A percentile compares a stretch with the other conserved stretches of the same genome.
Evolutionary conservation across 805 yeast species (phyloP).

Genomic region (Metschnikowia matae): DNA sequence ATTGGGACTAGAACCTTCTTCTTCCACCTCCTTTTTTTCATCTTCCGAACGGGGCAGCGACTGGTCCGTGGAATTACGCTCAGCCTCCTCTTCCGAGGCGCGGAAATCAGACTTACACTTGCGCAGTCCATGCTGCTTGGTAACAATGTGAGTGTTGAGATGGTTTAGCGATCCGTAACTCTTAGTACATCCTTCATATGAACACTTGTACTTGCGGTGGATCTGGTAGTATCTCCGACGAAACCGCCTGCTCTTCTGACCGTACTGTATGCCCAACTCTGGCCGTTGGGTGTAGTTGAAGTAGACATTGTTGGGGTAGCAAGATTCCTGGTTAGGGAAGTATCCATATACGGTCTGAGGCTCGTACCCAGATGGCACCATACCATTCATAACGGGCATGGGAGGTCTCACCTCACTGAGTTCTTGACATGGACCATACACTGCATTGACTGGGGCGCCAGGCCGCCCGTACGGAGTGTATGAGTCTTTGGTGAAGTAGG

Average conservation of each 20-base stretch:
- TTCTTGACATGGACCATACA: background rate
- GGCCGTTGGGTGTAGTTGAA: background rate
- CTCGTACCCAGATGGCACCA: background rate
- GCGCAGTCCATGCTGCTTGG: slow-evolving; percentile 43
- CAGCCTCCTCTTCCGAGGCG: background rate
- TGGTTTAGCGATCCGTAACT: slow-evolving; percentile 42
- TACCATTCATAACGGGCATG: background rate
- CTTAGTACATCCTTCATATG: slow-evolving; percentile 37
- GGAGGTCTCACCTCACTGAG: background rate
- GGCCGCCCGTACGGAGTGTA: background rate
- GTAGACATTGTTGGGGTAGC: background rate
- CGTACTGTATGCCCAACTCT: background rate
- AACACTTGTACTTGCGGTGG: slow-evolving; percentile 29
- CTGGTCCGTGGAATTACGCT: background rate
- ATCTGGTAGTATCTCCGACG: slow-evolving; percentile 19
- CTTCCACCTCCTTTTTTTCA: background rate
- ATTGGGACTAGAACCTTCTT: background rate
- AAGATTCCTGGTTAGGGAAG: background rate
- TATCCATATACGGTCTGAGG: background rate
- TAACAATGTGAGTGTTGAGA: slow-evolving; percentile 42
- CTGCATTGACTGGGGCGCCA: background rate
- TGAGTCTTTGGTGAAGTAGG: background rate
- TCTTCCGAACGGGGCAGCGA: background rate
- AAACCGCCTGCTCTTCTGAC: slow-evolving; percentile 15
- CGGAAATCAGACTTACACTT: slow-evolving; percentile 38